Evolutionary conservation across 106 monocot species (phyloP).

Genomic region (Dioscorea zingiberensis): DNA sequence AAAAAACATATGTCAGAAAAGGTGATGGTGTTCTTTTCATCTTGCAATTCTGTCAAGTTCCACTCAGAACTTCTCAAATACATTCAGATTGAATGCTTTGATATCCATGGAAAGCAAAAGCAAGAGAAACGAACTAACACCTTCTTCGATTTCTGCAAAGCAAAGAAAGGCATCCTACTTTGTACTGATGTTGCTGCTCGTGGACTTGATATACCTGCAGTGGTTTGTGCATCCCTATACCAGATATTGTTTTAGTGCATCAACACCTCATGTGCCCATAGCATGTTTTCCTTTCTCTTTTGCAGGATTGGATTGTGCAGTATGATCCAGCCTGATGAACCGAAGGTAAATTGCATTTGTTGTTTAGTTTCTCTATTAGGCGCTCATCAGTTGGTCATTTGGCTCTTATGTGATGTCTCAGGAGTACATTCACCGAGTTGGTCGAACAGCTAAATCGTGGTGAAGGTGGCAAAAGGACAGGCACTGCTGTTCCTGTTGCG

Average conservation of each 20-base stretch:
- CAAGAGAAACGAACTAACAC: slow-evolving; percentile 83
- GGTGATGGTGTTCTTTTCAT: slow-evolving; percentile 98
- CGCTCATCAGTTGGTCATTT: background rate
- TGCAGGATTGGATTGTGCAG: slow-evolving; percentile 94
- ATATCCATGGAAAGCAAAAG: slow-evolving; percentile 96
- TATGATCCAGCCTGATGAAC: slow-evolving; percentile 99
- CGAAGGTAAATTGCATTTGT: slow-evolving; percentile 47
- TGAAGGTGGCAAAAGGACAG: slow-evolving; percentile 65
- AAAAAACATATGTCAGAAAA: slow-evolving; percentile 64
- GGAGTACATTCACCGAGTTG: slow-evolving; percentile 93
- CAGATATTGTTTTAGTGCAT: background rate
- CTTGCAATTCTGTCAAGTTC: slow-evolving; percentile 85
- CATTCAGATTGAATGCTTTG: slow-evolving; percentile 62
- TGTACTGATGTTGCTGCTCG: slow-evolving; percentile 98
- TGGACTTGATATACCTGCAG: slow-evolving; percentile 91
- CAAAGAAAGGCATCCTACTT: slow-evolving; percentile 73
- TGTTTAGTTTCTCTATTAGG: background rate
- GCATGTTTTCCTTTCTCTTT: background rate
- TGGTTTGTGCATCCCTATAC: slow-evolving; percentile 41
- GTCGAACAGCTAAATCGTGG: slow-evolving; percentile 91
- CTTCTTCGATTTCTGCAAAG: slow-evolving; percentile 86
- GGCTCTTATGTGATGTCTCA: slow-evolving; percentile 8
- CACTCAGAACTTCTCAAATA: slow-evolving; percentile 80
- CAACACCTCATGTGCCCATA: background rate
- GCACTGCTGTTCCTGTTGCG: slow-evolving; percentile 76